Evolutionary conservation across 306 rosid genomes (phyloP), one percentile per base, ranked within the genome.

Genomic region (Quercus aquifolioides): DNA sequence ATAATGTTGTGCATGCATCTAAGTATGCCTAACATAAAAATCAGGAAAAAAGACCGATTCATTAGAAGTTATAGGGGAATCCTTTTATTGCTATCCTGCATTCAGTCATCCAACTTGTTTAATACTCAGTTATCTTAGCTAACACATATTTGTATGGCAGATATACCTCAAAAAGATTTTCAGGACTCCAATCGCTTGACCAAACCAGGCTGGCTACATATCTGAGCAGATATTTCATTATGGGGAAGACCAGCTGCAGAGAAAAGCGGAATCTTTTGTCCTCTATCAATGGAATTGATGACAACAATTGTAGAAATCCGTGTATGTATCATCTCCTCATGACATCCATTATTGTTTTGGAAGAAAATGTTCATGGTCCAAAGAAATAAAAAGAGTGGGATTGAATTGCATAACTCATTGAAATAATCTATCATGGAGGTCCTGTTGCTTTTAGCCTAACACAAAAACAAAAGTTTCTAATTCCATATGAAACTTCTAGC

Each of bases 211-310:
- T 95, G 97, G 76, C 98, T 88, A 93, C 98, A 76, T 93, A 91
- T 74, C 91, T 33, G 35, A 33, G 35, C 6, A 33, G 6, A 33
- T 4, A 33, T 33, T 33, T 33, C 35, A 33, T 33, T 93, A 80
- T 93, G 99, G 73, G 99, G 98, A 73, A 95, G 99, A 90, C 99
- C 98, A 55, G 94, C 99, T 83, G 98, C 98, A 49, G 99, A 89
- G 86, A 95, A 95, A 60, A 95, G 90, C 25, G 98, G 99, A 78
- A 91, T 95, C 88, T 95, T 93, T 82, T 95, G 99, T 84, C 98
- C 99, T 89, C 99, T 91, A 51, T 96, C 97, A 89, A 93, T 95
- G 83, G 99, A 95, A 82, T 95, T 95, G 97, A 95, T 95, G 79
- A 95, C 99, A 80, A 90, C 97, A 78, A 95, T 95, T 9, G 99